These are phyloP conservation scores for Lunularia cruciata DNA, from an alignment of 225 moss, liverwort and hornwort species.

Conservation along the genomic window DNA sequence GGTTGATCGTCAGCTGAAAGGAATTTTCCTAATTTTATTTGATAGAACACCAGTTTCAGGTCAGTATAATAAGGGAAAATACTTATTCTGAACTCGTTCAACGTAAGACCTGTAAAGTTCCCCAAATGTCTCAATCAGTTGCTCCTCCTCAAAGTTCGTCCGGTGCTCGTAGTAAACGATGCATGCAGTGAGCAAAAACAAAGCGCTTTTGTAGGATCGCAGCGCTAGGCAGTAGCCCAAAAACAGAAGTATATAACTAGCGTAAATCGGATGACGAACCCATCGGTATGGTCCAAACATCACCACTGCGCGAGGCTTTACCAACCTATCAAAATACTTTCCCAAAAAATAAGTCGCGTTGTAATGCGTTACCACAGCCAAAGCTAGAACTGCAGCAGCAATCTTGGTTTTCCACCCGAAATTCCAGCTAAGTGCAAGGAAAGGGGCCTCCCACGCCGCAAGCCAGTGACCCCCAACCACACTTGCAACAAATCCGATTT, in stretches of 20 bases:
- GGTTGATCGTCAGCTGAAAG: too few species aligned
- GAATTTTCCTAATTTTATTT: too few species aligned
- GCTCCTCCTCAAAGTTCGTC: conserved; percentile 74
- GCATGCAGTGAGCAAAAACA: conserved; percentile 54
- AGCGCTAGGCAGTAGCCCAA: conserved; percentile 77
- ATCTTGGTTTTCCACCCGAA: conserved; percentile 60
- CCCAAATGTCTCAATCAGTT: conserved; percentile 69
- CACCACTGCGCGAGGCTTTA: conserved; percentile 73
- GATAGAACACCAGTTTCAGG: background rate
- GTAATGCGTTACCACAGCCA: conserved; percentile 71
- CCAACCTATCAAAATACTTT: conserved; percentile 78
- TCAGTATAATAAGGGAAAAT: conserved; percentile 54
- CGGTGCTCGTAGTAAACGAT: conserved; percentile 74
- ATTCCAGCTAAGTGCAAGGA: conserved; percentile 64
- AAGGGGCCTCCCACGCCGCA: conserved; percentile 73
- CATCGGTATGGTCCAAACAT: conserved; percentile 92
- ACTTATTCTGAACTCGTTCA: conserved; percentile 63
- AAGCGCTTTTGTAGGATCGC: conserved; percentile 70
- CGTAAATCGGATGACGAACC: conserved; percentile 86
- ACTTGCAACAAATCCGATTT: conserved; percentile 61
- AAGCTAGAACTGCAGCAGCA: conserved; percentile 48
- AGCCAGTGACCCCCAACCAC: conserved; percentile 80
- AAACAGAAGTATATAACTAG: conserved; percentile 84
- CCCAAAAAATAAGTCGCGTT: conserved; percentile 71
- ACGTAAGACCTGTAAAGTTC: conserved; percentile 59